phyloP scores from a whole-genome alignment of 2,329 filamentous ascomycete species.

The Aspergillus ustus region DNA sequence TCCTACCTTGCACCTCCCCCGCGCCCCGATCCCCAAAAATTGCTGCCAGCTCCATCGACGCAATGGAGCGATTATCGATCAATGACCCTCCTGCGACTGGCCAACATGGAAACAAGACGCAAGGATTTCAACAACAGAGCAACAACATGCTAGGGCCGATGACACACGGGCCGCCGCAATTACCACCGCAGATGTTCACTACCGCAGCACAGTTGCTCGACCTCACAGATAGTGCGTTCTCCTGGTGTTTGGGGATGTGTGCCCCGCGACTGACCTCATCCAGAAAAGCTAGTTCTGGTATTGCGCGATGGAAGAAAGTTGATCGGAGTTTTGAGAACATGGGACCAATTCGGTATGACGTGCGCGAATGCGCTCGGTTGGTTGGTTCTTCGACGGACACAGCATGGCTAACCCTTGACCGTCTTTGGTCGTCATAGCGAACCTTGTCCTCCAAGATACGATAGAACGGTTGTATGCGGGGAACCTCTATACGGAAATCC shows the following conservation, averaged over 20 bases:
- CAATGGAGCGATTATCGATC: slow-evolving; percentile 44
- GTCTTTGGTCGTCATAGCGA: slow-evolving; percentile 64
- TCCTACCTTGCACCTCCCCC: slow-evolving; percentile 7
- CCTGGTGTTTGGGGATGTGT: background rate
- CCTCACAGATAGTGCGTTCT: slow-evolving; percentile 86
- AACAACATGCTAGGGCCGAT: slow-evolving; percentile 35
- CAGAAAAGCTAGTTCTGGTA: slow-evolving; percentile 93
- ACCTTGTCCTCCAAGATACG: slow-evolving; percentile 92
- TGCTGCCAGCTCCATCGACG: slow-evolving; percentile 20
- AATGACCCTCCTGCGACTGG: slow-evolving; percentile 37
- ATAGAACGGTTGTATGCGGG: slow-evolving; percentile 82
- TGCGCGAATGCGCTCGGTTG: background rate
- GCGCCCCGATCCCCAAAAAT: slow-evolving; percentile 16
- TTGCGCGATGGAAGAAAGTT: slow-evolving; percentile 93
- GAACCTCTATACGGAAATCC: slow-evolving; percentile 79
- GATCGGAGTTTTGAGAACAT: slow-evolving; percentile 88
- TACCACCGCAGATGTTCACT: slow-evolving; percentile 91
- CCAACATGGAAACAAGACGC: slow-evolving; percentile 35
- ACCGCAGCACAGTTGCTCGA: slow-evolving; percentile 95
- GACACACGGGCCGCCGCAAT: slow-evolving; percentile 50
- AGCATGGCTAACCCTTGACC: slow-evolving; percentile 9
- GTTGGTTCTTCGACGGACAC: background rate
- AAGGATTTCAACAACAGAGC: slow-evolving; percentile 31
- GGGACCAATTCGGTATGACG: slow-evolving; percentile 91
- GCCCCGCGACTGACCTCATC: background rate